These are phyloP conservation scores for Diplodia sapinea DNA, from an alignment of 2,329 filamentous ascomycete species.

Conservation along the genomic window DNA sequence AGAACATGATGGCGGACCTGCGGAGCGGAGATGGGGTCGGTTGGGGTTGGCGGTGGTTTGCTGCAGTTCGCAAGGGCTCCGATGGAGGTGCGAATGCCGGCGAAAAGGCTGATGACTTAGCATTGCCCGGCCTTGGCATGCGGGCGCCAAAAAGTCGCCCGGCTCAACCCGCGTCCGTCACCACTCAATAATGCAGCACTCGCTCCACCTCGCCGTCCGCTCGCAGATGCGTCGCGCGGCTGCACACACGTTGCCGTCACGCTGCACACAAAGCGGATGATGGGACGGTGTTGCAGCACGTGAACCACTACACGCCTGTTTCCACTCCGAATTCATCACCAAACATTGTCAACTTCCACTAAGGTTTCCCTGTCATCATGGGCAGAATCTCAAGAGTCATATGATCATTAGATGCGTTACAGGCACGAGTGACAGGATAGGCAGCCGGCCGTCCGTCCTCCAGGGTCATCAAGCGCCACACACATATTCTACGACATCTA, in stretches of 20 bases:
- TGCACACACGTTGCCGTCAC: neutral
- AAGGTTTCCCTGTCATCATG: neutral
- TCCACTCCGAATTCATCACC: neutral
- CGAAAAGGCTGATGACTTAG: slow-evolving; percentile 32
- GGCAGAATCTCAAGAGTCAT: neutral
- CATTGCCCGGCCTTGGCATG: slow-evolving; percentile 23
- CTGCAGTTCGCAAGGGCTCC: slow-evolving; percentile 17
- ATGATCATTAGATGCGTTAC: slow-evolving; percentile 8
- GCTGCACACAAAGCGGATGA: neutral
- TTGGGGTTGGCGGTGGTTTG: slow-evolving; percentile 28
- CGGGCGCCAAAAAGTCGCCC: neutral
- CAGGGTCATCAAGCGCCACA: too few relatives aligned
- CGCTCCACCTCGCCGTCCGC: neutral
- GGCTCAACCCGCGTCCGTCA: neutral
- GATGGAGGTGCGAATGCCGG: slow-evolving; percentile 30
- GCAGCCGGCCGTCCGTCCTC: slow-evolving; percentile 8
- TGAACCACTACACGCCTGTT: neutral
- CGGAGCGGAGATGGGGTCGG: slow-evolving; percentile 30
- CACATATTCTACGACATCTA: neutral
- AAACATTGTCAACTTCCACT: neutral
- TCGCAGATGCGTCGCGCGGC: neutral
- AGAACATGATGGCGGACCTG: slow-evolving; percentile 55
- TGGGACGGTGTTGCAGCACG: neutral
- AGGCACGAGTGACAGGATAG: neutral
- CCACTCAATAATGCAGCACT: too few relatives aligned